Evolutionary conservation across 805 yeast species (phyloP).

Genomic region (Saccharomyces cerevisiae): DNA sequence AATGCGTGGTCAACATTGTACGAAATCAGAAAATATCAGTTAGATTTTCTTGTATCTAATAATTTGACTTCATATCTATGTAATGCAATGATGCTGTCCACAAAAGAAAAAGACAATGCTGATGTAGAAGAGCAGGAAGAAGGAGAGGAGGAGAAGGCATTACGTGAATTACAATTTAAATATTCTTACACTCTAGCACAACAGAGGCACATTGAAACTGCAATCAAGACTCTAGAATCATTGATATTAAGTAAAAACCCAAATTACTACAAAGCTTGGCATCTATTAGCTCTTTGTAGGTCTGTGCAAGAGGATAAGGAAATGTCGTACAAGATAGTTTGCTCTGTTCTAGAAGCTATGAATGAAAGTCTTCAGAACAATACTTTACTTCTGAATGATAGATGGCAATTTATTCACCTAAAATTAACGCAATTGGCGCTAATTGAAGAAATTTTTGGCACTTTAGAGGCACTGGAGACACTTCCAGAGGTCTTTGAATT

Average conservation of each 20-base stretch:
- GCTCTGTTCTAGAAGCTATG: slow-evolving; percentile 43
- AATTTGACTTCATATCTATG: slow-evolving; percentile 15
- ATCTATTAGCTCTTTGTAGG: slow-evolving; percentile 54
- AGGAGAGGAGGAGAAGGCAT: not conserved
- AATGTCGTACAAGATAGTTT: slow-evolving; percentile 49
- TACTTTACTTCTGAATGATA: slow-evolving; percentile 14
- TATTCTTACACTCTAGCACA: slow-evolving; percentile 45
- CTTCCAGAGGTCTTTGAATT: slow-evolving; percentile 60
- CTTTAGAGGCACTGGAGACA: slow-evolving; percentile 49
- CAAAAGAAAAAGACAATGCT: slow-evolving; percentile 1
- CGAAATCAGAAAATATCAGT: slow-evolving; percentile 8
- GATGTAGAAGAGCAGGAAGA: not conserved
- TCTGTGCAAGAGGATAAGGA: slow-evolving; percentile 51
- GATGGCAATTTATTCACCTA: slow-evolving; percentile 53
- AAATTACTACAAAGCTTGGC: slow-evolving; percentile 55
- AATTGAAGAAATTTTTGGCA: slow-evolving; percentile 54
- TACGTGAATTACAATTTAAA: slow-evolving; percentile 28
- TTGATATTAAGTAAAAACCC: slow-evolving; percentile 44
- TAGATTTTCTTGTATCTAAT: slow-evolving; percentile 12
- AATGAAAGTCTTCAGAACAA: slow-evolving; percentile 20
- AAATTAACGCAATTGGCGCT: slow-evolving; percentile 68
- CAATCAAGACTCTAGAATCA: slow-evolving; percentile 41
- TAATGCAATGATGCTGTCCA: slow-evolving; percentile 19
- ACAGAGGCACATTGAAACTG: slow-evolving; percentile 34
- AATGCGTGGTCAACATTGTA: slow-evolving; percentile 23